Base-by-base conservation (phyloP, 1,139 yeast species). In the Candida sojae region DNA sequence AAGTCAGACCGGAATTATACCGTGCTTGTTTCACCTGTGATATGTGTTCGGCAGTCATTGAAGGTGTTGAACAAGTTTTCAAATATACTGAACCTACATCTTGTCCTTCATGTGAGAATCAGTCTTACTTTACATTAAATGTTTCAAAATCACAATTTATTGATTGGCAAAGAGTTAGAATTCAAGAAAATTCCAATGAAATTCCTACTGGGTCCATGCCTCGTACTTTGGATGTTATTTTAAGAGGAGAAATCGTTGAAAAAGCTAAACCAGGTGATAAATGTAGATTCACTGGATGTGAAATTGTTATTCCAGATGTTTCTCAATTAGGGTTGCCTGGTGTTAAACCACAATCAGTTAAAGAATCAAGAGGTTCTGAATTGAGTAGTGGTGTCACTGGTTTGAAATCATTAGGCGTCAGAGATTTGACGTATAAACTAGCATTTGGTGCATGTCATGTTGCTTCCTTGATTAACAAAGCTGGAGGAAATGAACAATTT, bases 191-290 rank as follows among this genome's bases (percentile, higher is more conserved):
- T 62, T 83, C 98, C 12, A 88, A 79, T 59, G 99, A 93, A 68
- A 93, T 93, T 51, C 99, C 99, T 28, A 91, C 97, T 0, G 99
- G 99, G 30, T 90, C 97, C 2, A 93, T 93, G 99, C 99, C 99
- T 34, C 82, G 99, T 66, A 93, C 98, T 8, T 71, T 93, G 57
- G 99, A 93, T 66, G 96, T 93, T 28, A 88, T 93, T 48, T 71
- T 93, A 48, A 79, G 99, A 60, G 99, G 99, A 42, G 98, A 93
- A 59, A 80, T 91, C 45, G 99, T 95, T 7, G 99, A 93, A 65
- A 80, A 92, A 56, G 98, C 98, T 3, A 95, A 93, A 67, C 98
- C 99, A 0, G 99, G 99, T 56, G 99, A 93, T 66, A 88, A 91
- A 65, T 90, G 97, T 70, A 83, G 84, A 57, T 92, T 95, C 66